phyloP scores from a whole-genome alignment of 1,139 yeast species.

The Yarrowia galli region DNA sequence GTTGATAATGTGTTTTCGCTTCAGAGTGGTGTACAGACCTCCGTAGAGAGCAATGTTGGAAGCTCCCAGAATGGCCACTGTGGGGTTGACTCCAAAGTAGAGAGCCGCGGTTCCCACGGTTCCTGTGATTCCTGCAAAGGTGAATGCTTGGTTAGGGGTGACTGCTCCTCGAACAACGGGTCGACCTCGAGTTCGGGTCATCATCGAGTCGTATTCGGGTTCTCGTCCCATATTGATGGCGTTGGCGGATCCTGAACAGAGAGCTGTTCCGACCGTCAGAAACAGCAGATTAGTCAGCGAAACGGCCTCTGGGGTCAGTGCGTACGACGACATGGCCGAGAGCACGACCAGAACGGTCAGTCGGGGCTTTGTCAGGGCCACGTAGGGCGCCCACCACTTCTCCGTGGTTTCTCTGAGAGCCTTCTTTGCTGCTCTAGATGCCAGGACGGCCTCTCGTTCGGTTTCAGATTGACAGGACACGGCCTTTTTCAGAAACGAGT shows the following conservation, averaged over 20 bases:
- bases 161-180: conserved; percentile 90
- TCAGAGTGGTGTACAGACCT: conserved; percentile 90
- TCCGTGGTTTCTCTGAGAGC: conserved; percentile 15
- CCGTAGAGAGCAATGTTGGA: conserved; percentile 81
- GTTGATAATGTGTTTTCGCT: conserved; percentile 80
- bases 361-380: conserved; percentile 87
- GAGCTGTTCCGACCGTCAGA: conserved; percentile 82
- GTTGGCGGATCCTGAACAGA: conserved; percentile 93
- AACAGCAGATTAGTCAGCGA: conserved; percentile 72
- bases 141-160: conserved; percentile 76
- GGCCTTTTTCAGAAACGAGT: conserved; percentile 40
- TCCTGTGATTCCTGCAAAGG: conserved; percentile 80
- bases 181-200: conserved; percentile 87
- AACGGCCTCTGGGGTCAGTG: conserved; percentile 82
- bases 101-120: conserved; percentile 71
- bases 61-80: conserved; percentile 80
- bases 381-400: conserved; percentile 53
- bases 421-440: conserved; percentile 25
- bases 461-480: conserved; percentile 46
- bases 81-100: conserved; percentile 82
- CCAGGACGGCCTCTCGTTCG: conserved; percentile 36
- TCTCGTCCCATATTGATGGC: conserved; percentile 98
- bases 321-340: conserved; percentile 92
- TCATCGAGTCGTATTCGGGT: conserved; percentile 83
- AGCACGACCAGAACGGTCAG: conserved; percentile 86